Base-by-base conservation (phyloP, 2,329 filamentous ascomycete genomes). In the Colletotrichum gloeosporioides region DNA sequence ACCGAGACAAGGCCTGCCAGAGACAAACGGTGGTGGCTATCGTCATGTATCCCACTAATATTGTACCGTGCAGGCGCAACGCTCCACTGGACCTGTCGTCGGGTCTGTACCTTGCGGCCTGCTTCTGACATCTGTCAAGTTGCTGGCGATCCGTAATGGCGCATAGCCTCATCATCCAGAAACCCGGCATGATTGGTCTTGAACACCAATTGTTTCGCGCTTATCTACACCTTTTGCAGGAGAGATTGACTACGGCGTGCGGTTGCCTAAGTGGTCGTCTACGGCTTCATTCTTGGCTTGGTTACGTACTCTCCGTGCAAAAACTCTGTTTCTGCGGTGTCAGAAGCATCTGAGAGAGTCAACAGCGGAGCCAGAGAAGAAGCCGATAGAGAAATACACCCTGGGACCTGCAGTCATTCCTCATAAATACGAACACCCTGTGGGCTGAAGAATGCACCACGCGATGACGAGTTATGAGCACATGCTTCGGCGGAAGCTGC, bases 61-160 rank as follows among this genome's bases (percentile, higher is more conserved):
- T 32, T 57, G 8, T 32, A 34, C 59, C 7, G 44, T 13, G 36
- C 49, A 18, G 18, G 22, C n/a, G 27, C 25, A 31, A 32, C 31
- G 67, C 27, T 36, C 36, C 9, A 36, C 36, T 44, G 53, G 68
- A 32, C 62, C 62, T 22, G 59, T 18, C 27, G 63, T 44, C 27
- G n/a, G 57, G 57, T 31, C 39, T 73, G 32, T 39, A 39, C 27
- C 44, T 44, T 29, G 6, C 22, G 53, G 55, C 61, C 68, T 72
- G 68, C 29, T 53, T 72, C 31, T 75, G 73, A 63, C 69, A 73
- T 55, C 62, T 75, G 73, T 75, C 73, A 74, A 32, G 29, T 59
- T 32, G 63, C 32, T 32, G 53, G 22, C 12, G 68, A 71, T 71
- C 49, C 36, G 53, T 57, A 62, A 39, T 55, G 69, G 69, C 55